A percentile compares a stretch with the other conserved stretches of the same genome.
Conservation (phyloP, 2,329 filamentous ascomycete species). For the Penicillium sclerotigenum region DNA sequence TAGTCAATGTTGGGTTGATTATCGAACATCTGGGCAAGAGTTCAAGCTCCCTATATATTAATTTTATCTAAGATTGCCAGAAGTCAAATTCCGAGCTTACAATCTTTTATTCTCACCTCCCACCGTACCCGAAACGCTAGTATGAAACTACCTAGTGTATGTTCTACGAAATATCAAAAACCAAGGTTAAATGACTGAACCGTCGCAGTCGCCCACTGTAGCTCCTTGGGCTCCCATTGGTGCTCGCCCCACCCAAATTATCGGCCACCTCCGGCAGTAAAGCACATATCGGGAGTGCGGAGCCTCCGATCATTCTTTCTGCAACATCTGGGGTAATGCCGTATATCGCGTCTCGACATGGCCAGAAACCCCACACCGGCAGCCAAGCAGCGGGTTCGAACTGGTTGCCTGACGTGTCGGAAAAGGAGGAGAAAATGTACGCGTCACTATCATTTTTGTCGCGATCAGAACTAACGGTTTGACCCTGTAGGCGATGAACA, state of each 20-base stretch:
- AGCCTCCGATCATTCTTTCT: slow-evolving; percentile 18
- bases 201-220: background rate
- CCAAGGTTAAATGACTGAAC: no score
- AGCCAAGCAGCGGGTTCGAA: slow-evolving; percentile 26
- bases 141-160: no score
- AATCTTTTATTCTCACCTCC: no score
- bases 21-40: no score
- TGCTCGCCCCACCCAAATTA: slow-evolving; percentile 4
- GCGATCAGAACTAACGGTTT: background rate
- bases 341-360: slow-evolving; percentile 12
- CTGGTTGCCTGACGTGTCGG: slow-evolving; percentile 26
- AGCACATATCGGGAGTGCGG: slow-evolving; percentile 11
- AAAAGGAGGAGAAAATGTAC: slow-evolving; percentile 27
- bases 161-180: no score
- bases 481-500: slow-evolving; percentile 23
- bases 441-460: background rate
- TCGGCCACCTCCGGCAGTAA: slow-evolving; percentile 10
- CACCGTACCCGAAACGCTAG: no score
- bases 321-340: slow-evolving; percentile 12
- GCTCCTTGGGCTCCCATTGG: slow-evolving; percentile 4
- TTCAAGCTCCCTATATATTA: no score
- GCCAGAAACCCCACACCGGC: slow-evolving; percentile 23
- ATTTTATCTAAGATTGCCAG: no score
- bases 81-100: no score
- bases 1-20: no score